Conservation (phyloP, 2,329 filamentous ascomycete genomes). For the Septoria petroselini region DNA sequence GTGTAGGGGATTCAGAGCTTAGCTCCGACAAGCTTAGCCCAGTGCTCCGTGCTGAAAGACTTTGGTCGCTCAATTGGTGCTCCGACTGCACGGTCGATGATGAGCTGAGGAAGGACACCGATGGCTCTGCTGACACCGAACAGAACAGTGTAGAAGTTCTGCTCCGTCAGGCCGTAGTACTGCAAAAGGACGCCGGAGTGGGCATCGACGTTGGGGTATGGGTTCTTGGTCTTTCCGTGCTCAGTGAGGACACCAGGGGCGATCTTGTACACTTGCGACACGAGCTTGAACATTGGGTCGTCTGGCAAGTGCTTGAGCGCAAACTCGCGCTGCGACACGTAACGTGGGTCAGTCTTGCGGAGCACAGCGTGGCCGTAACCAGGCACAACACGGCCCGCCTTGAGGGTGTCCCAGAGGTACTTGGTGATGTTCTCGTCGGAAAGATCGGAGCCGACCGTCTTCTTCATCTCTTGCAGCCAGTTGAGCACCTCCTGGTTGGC, state of each 20-base stretch:
- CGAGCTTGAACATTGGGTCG: conserved; percentile 99
- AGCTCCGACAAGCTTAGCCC: conserved; percentile 85
- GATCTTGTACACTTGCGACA: conserved; percentile 99
- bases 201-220: conserved; percentile 96
- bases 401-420: conserved; percentile 98
- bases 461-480: conserved; percentile 99
- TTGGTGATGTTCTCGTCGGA: conserved; percentile 95
- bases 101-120: conserved; percentile 97
- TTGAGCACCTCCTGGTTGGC: conserved; percentile 99
- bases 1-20: conserved; percentile 66
- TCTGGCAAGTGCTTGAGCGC: conserved; percentile 89
- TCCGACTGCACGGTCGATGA: conserved; percentile 97
- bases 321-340: conserved; percentile 97
- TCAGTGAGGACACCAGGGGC: conserved; percentile 95
- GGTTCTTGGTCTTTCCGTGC: conserved; percentile 99
- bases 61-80: conserved; percentile 98
- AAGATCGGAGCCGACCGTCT: conserved; percentile 84
- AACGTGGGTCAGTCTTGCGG: conserved; percentile 98
- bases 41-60: conserved; percentile 97
- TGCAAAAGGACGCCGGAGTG: conserved; percentile 99
- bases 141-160: conserved; percentile 99
- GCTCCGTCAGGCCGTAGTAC: conserved; percentile 98
- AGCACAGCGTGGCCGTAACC: conserved; percentile 98
- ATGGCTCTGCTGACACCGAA: conserved; percentile 98
- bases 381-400: conserved; percentile 90